Evolutionary conservation across 495 filamentous ascomycete species (phyloP).

Genomic region (Corynascus novoguineensis): DNA sequence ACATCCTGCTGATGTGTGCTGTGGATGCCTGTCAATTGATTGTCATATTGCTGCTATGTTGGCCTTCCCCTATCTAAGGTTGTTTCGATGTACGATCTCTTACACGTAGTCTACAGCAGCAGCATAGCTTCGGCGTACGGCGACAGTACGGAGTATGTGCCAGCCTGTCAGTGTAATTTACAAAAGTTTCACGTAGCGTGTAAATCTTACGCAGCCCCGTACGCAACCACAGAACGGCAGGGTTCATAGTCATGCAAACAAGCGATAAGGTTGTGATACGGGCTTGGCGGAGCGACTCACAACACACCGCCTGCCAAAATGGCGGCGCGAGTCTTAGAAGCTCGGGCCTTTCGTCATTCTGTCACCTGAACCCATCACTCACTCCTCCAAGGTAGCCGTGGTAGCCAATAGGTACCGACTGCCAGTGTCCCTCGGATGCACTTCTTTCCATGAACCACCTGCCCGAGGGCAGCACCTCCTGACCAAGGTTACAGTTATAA

Average conservation of each 20-base stretch:
- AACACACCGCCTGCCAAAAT: slow-evolving; percentile 21
- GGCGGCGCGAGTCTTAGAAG: neutral
- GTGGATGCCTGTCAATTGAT: neutral
- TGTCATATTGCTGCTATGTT: neutral
- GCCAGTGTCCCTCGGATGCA: neutral
- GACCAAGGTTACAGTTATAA: neutral
- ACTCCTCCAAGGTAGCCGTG: neutral
- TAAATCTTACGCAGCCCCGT: no score
- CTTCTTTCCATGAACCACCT: neutral
- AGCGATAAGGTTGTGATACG: neutral
- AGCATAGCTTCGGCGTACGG: no score
- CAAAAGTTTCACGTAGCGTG: no score
- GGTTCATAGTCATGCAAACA: no score
- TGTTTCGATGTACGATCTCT: neutral
- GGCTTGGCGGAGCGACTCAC: neutral
- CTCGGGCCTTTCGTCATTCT: slow-evolving; percentile 22
- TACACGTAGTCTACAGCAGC: neutral
- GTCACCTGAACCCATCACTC: slow-evolving; percentile 18
- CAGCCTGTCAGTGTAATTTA: no score
- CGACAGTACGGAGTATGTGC: no score
- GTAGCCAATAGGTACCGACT: neutral
- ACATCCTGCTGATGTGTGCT: slow-evolving; percentile 3
- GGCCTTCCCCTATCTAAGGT: neutral
- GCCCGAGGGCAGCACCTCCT: slow-evolving; percentile 13
- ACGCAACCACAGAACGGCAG: no score